Conservation (phyloP, 2,329 filamentous ascomycete genomes). For the Trichoderma sp. region DNA sequence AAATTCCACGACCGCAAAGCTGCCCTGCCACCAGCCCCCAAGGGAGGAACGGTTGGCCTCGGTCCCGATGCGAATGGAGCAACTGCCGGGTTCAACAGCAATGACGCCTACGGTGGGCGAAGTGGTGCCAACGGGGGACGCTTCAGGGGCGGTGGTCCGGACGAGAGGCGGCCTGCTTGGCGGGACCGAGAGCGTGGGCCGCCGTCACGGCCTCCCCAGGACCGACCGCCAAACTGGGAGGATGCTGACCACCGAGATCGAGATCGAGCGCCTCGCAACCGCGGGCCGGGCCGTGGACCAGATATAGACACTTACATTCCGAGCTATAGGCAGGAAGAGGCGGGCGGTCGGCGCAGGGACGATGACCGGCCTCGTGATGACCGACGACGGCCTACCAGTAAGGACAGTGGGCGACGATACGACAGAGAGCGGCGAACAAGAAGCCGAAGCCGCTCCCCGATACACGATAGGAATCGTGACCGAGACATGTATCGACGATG, state of each 20-base stretch:
- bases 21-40: slow-evolving; percentile 83
- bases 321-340: slow-evolving; percentile 44
- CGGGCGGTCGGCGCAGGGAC: slow-evolving; percentile 36
- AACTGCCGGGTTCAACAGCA: slow-evolving; percentile 51
- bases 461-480: slow-evolving; percentile 42
- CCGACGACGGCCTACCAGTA: slow-evolving; percentile 36
- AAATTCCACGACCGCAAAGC: slow-evolving; percentile 87
- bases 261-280: slow-evolving; percentile 40
- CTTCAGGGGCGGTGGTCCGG: slow-evolving; percentile 44
- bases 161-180: slow-evolving; percentile 56
- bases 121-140: slow-evolving; percentile 52
- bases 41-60: slow-evolving; percentile 85
- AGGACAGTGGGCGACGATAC: slow-evolving; percentile 40
- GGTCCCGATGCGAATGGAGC: slow-evolving; percentile 55
- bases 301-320: slow-evolving; percentile 56
- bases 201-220: slow-evolving; percentile 51
- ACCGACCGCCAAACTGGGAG: slow-evolving; percentile 34
- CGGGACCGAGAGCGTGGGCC: slow-evolving; percentile 55
- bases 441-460: slow-evolving; percentile 45
- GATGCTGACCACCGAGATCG: slow-evolving; percentile 46
- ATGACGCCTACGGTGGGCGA: slow-evolving; percentile 49
- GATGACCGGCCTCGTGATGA: slow-evolving; percentile 35
- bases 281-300: slow-evolving; percentile 33
- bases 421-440: slow-evolving; percentile 45
- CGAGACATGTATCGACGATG: slow-evolving; percentile 48